Conservation (phyloP, 495 filamentous ascomycete genomes). For the Hypoxylon fuscum region DNA sequence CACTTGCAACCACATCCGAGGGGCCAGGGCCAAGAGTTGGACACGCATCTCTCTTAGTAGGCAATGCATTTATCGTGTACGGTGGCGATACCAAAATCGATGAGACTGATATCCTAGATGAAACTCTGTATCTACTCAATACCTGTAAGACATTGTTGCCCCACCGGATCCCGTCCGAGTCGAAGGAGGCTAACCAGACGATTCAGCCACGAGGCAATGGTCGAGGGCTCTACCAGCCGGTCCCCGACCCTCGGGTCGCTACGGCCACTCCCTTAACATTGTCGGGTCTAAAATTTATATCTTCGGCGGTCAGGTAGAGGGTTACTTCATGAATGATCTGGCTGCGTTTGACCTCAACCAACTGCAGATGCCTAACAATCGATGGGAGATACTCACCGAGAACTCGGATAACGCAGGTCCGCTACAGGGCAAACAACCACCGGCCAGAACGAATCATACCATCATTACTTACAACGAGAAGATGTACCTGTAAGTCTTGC, state of each 20-base stretch:
- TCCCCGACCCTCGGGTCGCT: constrained; percentile 84
- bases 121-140: constrained; percentile 96
- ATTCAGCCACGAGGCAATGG: constrained; percentile 93
- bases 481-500: constrained; percentile 81
- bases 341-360: constrained; percentile 96
- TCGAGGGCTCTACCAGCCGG: constrained; percentile 88
- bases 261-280: constrained; percentile 96
- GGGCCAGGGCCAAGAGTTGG: constrained; percentile 96
- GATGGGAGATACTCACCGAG: constrained; percentile 89
- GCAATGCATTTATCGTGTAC: constrained; percentile 99
- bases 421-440: constrained; percentile 75
- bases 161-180: constrained; percentile 23
- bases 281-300: constrained; percentile 95
- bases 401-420: constrained; percentile 76
- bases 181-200: constrained; percentile 34
- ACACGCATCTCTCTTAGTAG: constrained; percentile 92
- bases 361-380: constrained; percentile 84
- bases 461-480: constrained; percentile 92
- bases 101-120: constrained; percentile 87
- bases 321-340: constrained; percentile 98
- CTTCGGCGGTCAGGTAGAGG: constrained; percentile 97
- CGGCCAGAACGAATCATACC: constrained; percentile 93
- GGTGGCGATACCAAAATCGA: constrained; percentile 98
- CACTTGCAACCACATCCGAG: constrained; percentile 88
- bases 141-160: constrained; percentile 74